Evolutionary conservation across 805 yeast species (phyloP).

Genomic region (Yarrowia alimentaria): DNA sequence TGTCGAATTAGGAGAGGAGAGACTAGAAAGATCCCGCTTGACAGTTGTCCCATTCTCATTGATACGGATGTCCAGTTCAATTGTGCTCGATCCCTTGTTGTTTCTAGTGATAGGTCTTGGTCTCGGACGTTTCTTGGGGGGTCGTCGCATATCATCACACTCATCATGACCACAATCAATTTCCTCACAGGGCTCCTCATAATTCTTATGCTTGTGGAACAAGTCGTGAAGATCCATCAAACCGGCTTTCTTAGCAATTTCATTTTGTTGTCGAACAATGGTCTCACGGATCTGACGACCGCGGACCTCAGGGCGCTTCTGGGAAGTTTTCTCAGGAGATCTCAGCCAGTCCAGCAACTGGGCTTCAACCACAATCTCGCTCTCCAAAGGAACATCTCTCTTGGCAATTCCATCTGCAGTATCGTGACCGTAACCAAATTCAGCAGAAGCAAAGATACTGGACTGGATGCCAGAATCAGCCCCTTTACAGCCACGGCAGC

Average conservation of each 20-base stretch:
- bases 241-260: constrained; percentile 4
- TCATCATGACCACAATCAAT: constrained; percentile 15
- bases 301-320: not conserved
- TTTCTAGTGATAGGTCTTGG: not conserved
- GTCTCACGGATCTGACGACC: constrained; percentile 16
- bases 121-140: not conserved
- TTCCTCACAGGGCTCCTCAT: constrained; percentile 19
- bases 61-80: constrained; percentile 23
- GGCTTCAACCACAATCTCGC: not conserved
- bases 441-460: not conserved
- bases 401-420: not conserved
- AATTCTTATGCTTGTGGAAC: constrained; percentile 7
- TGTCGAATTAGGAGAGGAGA: not conserved
- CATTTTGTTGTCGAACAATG: constrained; percentile 8
- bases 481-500: constrained; percentile 15
- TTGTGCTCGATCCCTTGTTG: constrained; percentile 13
- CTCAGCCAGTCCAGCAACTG: constrained; percentile 12
- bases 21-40: constrained; percentile 7
- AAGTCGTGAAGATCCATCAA: not conserved
- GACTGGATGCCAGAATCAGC: constrained; percentile 7
- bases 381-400: not conserved
- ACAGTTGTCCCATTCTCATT: constrained; percentile 20
- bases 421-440: not conserved
- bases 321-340: not conserved
- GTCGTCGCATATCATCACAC: constrained; percentile 17